Conservation (phyloP, 768 basidiomycete genomes). For the Paxillus ammoniavirescens region DNA sequence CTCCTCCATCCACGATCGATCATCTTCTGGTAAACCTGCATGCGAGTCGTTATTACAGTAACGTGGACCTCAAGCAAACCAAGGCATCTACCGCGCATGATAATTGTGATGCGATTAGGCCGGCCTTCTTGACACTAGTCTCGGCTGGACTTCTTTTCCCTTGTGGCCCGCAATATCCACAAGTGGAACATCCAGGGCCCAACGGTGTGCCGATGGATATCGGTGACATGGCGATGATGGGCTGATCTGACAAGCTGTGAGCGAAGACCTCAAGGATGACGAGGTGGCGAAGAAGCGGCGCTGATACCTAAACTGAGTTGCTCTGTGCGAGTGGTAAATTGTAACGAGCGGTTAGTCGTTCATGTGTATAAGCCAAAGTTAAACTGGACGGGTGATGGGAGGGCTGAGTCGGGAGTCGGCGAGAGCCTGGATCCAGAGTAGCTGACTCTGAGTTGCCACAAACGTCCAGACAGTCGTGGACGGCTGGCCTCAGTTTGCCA, state of each 20-base stretch:
- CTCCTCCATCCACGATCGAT: constrained; percentile 85
- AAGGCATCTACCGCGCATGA: constrained; percentile 46
- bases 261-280: background rate
- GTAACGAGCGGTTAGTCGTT: too few species aligned
- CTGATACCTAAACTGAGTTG: too few species aligned
- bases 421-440: too few species aligned
- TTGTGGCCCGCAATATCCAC: constrained; percentile 66
- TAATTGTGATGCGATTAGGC: constrained; percentile 48
- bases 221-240: constrained; percentile 16
- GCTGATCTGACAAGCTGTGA: background rate
- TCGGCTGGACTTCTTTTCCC: constrained; percentile 41
- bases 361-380: too few species aligned
- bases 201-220: constrained; percentile 29
- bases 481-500: too few species aligned
- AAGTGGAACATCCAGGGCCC: constrained; percentile 39
- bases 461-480: too few species aligned
- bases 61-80: background rate
- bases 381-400: too few species aligned
- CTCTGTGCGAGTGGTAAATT: too few species aligned
- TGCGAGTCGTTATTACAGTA: background rate
- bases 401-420: too few species aligned
- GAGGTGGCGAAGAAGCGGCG: too few species aligned
- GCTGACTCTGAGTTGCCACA: too few species aligned
- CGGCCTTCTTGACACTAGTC: constrained; percentile 49
- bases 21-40: constrained; percentile 76